Base-by-base conservation (phyloP, 164 flowering plant genomes). In the Chimonanthus praecox region DNA sequence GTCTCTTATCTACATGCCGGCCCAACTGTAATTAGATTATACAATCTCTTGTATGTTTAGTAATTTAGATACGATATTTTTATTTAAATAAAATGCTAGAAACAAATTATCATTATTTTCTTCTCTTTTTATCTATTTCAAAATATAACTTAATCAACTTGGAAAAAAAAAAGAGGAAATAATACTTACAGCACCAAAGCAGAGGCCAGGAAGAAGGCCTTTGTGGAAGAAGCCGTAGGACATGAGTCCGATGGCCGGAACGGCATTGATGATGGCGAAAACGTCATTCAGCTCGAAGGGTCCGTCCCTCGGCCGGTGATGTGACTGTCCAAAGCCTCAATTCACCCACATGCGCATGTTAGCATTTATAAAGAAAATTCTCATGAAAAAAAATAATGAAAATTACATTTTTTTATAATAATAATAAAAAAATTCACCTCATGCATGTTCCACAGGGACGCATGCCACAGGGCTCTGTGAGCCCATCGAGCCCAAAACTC, bases 401-500 rank as follows among this genome's bases (percentile, higher is more conserved):
- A 62, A 5, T 49, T 49, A 5, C 51, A 49, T 5, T 9, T 49
- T 49, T 49, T 9, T 5, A 49, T 9, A 49, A 48, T 0, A 0
- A n/a, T 9, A 51, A 11, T 51, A 11, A 51, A 51, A 44, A 54
- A 33, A 58, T 44, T 51, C 6, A 91, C 96, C 96, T 90, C 94
- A 71, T 90, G 97, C 97, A 94, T 92, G 73, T 90, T 89, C 98
- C 98, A 94, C 77, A 92, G 82, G 15, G 97, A 90, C 67, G 96
- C 96, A 47, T 94, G 98, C 98, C 98, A 94, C 5, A 94, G 93
- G 16, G 92, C 92, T 79, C 70, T 84, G 47, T 92, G 98, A 11
- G 97, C 98, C 98, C 98, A 94, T 82, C 98, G 85, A 4, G 97
- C 97, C 98, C 98, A 94, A 73, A 87, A 92, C 83, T 92, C 97